phyloP scores from a whole-genome alignment of 139 green algal genomes.

The Nannochloris sp. region DNA sequence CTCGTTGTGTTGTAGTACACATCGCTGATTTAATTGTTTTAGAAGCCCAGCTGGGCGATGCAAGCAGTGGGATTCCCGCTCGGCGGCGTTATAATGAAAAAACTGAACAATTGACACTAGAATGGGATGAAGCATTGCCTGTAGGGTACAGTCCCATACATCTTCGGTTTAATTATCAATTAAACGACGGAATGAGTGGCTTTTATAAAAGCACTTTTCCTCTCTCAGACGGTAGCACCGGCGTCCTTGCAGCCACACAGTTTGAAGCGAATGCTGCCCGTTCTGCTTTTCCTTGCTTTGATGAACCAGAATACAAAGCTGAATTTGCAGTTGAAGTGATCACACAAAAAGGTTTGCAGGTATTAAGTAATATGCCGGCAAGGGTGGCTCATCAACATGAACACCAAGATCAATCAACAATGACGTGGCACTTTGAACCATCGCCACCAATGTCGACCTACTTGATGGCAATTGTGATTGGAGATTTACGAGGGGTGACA shows the following conservation, averaged over 20 bases:
- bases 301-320: constrained; percentile 84
- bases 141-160: constrained; percentile 9
- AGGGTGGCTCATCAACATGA: constrained; percentile 11
- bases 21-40: constrained; percentile 34
- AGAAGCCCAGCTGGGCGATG: constrained; percentile 11
- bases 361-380: constrained; percentile 71
- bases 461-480: constrained; percentile 41
- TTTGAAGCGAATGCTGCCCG: constrained; percentile 70
- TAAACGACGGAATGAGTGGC: constrained; percentile 44
- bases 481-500: background rate
- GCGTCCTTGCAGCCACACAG: constrained; percentile 60
- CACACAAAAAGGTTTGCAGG: constrained; percentile 19
- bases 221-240: constrained; percentile 9
- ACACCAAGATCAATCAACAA: background rate
- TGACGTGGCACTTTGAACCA: constrained; percentile 32
- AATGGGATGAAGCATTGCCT: constrained; percentile 9
- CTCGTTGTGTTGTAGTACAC: constrained; percentile 60
- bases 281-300: constrained; percentile 87
- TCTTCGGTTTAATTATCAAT: constrained; percentile 52
- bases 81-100: constrained; percentile 4
- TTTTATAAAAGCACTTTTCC: constrained; percentile 52
- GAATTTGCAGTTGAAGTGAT: constrained; percentile 38
- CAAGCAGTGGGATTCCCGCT: background rate
- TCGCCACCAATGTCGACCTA: constrained; percentile 82
- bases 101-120: constrained; percentile 30